Percentiles rank a stretch among this genome's conserved stretches.
phyloP scores from a whole-genome alignment of 495 filamentous ascomycete species.

The Tuber calosporum region DNA sequence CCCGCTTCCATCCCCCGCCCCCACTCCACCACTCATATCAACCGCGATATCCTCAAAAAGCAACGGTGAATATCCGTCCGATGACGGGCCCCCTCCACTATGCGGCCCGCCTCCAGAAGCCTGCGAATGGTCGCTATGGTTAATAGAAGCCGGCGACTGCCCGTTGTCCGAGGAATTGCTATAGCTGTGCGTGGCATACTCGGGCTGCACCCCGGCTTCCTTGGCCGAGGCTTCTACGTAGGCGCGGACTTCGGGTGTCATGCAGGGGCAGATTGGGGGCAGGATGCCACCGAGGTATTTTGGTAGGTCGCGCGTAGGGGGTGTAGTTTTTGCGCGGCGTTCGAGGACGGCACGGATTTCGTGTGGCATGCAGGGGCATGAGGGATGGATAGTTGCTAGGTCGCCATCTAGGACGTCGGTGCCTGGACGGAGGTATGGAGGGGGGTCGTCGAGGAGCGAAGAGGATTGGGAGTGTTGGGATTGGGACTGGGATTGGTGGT shows the following conservation, averaged over 20 bases:
- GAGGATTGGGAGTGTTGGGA: not conserved
- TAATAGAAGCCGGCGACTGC: conserved; percentile 33
- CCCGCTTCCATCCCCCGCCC: conserved; percentile 3
- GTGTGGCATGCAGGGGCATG: conserved; percentile 19
- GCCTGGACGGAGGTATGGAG: conserved; percentile 1
- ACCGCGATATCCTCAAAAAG: conserved; percentile 12
- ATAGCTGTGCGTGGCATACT: conserved; percentile 16
- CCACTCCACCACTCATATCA: conserved; percentile 4
- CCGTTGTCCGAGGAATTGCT: conserved; percentile 26
- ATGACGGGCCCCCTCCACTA: conserved; percentile 10
- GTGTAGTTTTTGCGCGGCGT: conserved; percentile 11
- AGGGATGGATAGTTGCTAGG: not conserved
- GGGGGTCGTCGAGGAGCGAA: not conserved
- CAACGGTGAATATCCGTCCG: conserved; percentile 24
- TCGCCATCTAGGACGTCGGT: conserved; percentile 5
- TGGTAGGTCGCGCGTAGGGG: not conserved
- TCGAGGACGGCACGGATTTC: conserved; percentile 21
- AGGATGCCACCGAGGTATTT: conserved; percentile 9
- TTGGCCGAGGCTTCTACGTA: conserved; percentile 28
- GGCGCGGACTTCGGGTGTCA: conserved; percentile 15
- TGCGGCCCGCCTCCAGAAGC: conserved; percentile 15
- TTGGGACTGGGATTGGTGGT: not conserved
- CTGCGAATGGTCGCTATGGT: conserved; percentile 27
- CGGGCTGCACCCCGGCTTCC: conserved; percentile 10
- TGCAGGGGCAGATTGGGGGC: conserved; percentile 24